phyloP scores from a whole-genome alignment of 2,329 filamentous ascomycete species.

The Tympanopsis confertula region DNA sequence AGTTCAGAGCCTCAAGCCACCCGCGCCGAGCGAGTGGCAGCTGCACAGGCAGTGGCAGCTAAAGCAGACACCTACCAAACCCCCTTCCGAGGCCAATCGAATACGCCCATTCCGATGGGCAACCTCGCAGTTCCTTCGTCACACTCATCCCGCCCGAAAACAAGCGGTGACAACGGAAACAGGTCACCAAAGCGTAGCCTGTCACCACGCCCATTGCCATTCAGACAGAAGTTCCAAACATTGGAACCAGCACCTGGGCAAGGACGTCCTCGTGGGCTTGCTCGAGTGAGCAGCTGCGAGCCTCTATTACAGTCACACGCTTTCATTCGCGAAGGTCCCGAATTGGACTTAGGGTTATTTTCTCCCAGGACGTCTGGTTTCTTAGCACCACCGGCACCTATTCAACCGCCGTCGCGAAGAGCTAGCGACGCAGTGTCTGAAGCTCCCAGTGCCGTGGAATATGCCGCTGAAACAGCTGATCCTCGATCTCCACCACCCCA shows the following conservation, averaged over 20 bases:
- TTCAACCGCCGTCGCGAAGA: neutral
- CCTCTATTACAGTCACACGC: too few species aligned
- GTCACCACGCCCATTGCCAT: conserved; percentile 21
- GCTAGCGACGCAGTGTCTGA: conserved; percentile 8
- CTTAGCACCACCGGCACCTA: neutral
- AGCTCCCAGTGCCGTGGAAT: conserved; percentile 6
- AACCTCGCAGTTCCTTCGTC: neutral
- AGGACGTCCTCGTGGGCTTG: too few species aligned
- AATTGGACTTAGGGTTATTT: neutral
- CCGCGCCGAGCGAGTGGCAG: neutral
- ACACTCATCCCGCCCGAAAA: neutral
- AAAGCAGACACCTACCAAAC: too few species aligned
- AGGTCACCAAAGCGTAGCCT: conserved; percentile 17
- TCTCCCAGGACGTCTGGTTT: neutral
- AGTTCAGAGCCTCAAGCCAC: neutral
- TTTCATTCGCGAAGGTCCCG: too few species aligned
- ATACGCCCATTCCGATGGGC: neutral
- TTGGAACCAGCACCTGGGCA: conserved; percentile 15
- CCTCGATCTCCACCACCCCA: conserved; percentile 25
- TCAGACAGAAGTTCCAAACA: conserved; percentile 20
- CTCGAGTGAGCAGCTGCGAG: too few species aligned
- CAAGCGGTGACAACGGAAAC: neutral
- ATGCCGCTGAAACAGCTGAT: conserved; percentile 14
- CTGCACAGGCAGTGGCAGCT: neutral
- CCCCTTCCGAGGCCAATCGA: too few species aligned